Base-by-base conservation (phyloP, 805 yeast species). In the Candida nanaspora region DNA sequence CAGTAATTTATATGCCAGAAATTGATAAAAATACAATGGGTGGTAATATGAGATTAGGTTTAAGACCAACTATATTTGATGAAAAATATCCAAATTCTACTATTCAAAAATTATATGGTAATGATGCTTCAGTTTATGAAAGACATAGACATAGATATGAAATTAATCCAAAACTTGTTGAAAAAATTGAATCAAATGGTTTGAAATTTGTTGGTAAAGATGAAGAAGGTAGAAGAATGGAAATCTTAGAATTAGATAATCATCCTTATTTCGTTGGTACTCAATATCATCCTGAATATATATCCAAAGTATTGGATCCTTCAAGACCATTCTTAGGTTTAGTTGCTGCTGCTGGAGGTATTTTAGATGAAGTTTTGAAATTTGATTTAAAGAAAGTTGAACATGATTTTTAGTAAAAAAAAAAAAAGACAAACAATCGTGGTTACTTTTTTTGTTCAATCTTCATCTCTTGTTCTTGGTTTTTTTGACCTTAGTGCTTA, bases 71-170 rank as follows among this genome's bases (percentile, higher is more conserved):
- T 31, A 76, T 74, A 48, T 93, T 93, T 73, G 80, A 77, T 55
- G 67, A 67, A 15, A 78, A 71, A 47, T 65, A 85, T 37, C 82
- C 82, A 47, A 31, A 29, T 30, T 76, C 86, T 37, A 73, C 69
- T 47, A 76, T 93, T 55, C 79, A 85, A 63, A 74, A 78, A 65
- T 70, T 91, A 41, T 91, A 91, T 61, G 94, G 93, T 43, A 79
- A 76, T 44, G 71, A 72, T 23, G 72, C 69, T 2, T 67, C 73
- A 35, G 89, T 88, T 38, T 70, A 70, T 46, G 99, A 93, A 70
- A 86, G 99, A 74, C 99, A 93, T 65, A 84, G 99, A 71, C 99
- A 93, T 66, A 81, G 99, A 69, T 93, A 93, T 63, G 99, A 93
- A 66, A 86, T 93, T 53, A 91, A 89, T 66, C 99, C 98, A 14